Conservation (phyloP, 2,329 filamentous ascomycete species). For the Biscogniauxia mediterranea region DNA sequence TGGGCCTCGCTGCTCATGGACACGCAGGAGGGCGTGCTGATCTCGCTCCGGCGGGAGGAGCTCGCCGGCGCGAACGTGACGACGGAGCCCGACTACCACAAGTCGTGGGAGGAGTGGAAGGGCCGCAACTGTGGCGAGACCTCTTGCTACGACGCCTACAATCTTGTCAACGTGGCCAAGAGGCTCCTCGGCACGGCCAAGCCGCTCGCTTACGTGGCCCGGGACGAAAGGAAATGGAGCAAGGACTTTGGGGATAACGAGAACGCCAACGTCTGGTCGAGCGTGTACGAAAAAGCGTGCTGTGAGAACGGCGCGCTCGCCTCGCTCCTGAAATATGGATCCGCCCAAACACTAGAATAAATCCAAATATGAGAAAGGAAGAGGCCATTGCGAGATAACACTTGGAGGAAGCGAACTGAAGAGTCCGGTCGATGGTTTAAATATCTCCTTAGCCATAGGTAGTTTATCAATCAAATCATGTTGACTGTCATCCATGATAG, state of each 20-base stretch:
- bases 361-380: neutral
- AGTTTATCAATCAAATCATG: neutral
- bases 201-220: slow-evolving; percentile 11
- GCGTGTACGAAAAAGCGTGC: slow-evolving; percentile 23
- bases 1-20: slow-evolving; percentile 13
- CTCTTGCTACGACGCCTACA: slow-evolving; percentile 15
- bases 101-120: slow-evolving; percentile 23
- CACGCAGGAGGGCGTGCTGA: slow-evolving; percentile 17
- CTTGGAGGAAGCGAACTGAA: neutral
- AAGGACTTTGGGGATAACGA: neutral
- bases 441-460: neutral
- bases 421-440: neutral
- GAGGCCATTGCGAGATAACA: neutral
- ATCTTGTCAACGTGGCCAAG: neutral
- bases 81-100: neutral
- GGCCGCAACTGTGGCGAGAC: slow-evolving; percentile 23
- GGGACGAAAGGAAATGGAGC: slow-evolving; percentile 15
- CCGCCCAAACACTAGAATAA: neutral
- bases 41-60: slow-evolving; percentile 9
- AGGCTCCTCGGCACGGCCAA: neutral
- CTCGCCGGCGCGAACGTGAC: neutral
- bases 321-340: slow-evolving; percentile 10
- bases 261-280: slow-evolving; percentile 9
- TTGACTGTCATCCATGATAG: neutral
- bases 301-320: slow-evolving; percentile 14